phyloP scores from a whole-genome alignment of 1,139 yeast genomes.

The Groenewaldozyma sp. region DNA sequence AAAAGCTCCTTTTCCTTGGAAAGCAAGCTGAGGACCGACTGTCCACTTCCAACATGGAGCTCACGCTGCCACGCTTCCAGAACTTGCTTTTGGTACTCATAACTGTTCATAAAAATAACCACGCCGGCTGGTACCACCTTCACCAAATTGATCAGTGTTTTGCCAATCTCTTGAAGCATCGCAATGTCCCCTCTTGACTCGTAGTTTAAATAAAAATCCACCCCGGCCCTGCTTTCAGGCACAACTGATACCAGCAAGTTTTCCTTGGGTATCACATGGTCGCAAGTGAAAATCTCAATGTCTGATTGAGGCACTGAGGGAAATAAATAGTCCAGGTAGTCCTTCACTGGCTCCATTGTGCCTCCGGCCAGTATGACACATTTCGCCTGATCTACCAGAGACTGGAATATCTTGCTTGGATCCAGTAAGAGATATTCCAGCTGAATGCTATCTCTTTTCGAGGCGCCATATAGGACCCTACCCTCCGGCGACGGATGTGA shows the following conservation, averaged over 20 bases:
- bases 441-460: conserved; percentile 26
- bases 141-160: conserved; percentile 37
- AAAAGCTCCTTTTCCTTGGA: conserved; percentile 33
- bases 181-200: conserved; percentile 43
- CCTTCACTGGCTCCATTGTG: conserved; percentile 86
- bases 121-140: conserved; percentile 60
- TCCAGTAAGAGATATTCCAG: conserved; percentile 70
- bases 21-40: conserved; percentile 20
- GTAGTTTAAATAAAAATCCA: conserved; percentile 57
- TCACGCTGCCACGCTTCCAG: conserved; percentile 43
- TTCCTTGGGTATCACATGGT: conserved; percentile 70
- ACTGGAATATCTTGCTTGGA: conserved; percentile 63
- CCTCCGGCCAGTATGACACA: conserved; percentile 89
- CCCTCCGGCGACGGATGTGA: conserved; percentile 79
- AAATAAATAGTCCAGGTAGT: conserved; percentile 55
- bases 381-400: conserved; percentile 53
- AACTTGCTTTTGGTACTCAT: conserved; percentile 47
- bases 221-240: conserved; percentile 24
- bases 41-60: background rate
- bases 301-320: conserved; percentile 40
- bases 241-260: conserved; percentile 58
- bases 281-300: conserved; percentile 59
- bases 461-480: conserved; percentile 54
- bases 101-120: conserved; percentile 81
- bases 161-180: conserved; percentile 48